Evolutionary conservation across 305 asterid genomes (phyloP).

Genomic region (Salvia sclarea): DNA sequence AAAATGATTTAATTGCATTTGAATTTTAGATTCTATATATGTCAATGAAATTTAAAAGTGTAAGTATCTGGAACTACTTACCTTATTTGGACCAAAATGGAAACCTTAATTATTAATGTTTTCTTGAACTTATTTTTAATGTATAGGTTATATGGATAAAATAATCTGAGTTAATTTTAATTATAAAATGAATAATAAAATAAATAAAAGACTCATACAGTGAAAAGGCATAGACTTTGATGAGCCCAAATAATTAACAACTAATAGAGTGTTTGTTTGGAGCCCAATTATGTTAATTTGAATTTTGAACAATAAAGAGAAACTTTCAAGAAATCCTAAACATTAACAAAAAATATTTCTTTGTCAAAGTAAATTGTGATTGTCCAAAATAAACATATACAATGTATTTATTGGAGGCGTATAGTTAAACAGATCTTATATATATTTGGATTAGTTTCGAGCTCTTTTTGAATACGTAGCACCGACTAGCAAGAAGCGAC

Average conservation of each 20-base stretch:
- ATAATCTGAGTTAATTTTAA: not conserved
- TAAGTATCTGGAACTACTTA: not conserved
- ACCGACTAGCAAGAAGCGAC: too few relatives aligned
- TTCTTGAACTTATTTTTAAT: too few relatives aligned
- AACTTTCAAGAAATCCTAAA: too few relatives aligned
- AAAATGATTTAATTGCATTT: conserved; percentile 25
- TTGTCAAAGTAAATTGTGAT: too few relatives aligned
- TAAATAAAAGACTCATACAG: too few relatives aligned
- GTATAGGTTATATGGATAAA: not conserved
- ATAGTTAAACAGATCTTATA: not conserved
- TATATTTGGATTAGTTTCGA: not conserved
- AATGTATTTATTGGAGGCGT: not conserved
- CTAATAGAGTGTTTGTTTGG: too few relatives aligned
- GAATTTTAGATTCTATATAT: conserved; percentile 18
- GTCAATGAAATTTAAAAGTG: not conserved
- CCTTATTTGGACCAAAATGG: not conserved
- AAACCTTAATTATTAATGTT: not conserved
- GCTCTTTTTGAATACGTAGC: too few relatives aligned
- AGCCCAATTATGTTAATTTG: too few relatives aligned
- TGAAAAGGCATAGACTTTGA: too few relatives aligned
- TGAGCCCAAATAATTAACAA: too few relatives aligned
- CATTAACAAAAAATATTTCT: too few relatives aligned
- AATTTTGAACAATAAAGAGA: not conserved
- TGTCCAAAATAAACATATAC: not conserved
- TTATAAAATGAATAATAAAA: too few relatives aligned